phyloP scores from a whole-genome alignment of 2,329 filamentous ascomycete genomes.

The Calonectria henricotiae region DNA sequence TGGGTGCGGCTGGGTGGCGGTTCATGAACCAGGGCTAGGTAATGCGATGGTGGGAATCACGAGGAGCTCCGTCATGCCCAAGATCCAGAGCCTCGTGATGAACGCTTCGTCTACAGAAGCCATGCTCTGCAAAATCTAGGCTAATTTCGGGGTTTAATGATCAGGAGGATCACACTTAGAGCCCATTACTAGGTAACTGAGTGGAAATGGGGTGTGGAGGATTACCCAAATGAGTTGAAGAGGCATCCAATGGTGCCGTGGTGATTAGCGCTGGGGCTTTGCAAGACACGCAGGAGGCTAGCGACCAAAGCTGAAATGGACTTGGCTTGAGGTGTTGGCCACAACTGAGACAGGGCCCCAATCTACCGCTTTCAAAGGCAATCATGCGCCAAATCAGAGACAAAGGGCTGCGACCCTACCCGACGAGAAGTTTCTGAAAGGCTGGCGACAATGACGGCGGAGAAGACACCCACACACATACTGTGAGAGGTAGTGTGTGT shows the following conservation, averaged over 20 bases:
- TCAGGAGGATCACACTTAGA: neutral
- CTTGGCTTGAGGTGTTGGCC: neutral
- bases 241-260: neutral
- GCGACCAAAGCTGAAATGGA: neutral
- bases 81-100: neutral
- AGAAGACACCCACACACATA: neutral
- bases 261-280: slow-evolving; percentile 3
- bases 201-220: neutral
- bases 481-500: neutral
- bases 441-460: neutral
- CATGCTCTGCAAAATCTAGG: slow-evolving; percentile 6
- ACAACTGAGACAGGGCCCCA: slow-evolving; percentile 2
- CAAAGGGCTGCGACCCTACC: neutral
- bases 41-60: neutral
- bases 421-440: too few species aligned
- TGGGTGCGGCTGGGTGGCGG: slow-evolving; percentile 3
- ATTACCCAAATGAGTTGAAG: neutral
- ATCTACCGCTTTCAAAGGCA: neutral
- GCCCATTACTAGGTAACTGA: neutral
- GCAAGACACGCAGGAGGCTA: neutral
- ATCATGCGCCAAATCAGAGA: neutral
- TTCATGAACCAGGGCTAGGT: neutral
- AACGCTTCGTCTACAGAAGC: neutral
- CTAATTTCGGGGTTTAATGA: neutral
- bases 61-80: neutral